A percentile compares a stretch with the other conserved stretches of the same genome.
phyloP scores from a whole-genome alignment of 495 filamentous ascomycete species.

The Penicilliopsis zonata region DNA sequence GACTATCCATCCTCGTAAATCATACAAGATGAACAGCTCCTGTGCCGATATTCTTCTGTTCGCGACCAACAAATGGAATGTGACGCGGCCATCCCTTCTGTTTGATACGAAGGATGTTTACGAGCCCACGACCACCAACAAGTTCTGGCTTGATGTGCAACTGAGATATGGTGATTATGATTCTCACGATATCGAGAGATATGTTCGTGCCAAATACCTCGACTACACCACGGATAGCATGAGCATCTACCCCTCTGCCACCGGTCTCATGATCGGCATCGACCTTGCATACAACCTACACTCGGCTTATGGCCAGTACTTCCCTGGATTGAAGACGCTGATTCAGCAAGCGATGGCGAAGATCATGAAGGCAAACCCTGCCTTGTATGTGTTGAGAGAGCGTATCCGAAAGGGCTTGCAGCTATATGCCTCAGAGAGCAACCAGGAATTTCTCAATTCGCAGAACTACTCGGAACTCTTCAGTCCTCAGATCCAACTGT shows the following conservation, averaged over 20 bases:
- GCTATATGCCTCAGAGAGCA: conserved; percentile 96
- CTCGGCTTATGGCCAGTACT: conserved; percentile 96
- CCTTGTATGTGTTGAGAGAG: conserved; percentile 90
- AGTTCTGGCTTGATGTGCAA: conserved; percentile 99
- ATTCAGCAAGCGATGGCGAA: conserved; percentile 98
- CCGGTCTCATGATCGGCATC: conserved; percentile 95
- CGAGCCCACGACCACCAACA: conserved; percentile 91
- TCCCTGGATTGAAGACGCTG: conserved; percentile 94
- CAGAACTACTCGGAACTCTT: conserved; percentile 99
- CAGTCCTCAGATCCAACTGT: conserved; percentile 97
- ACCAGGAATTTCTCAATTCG: conserved; percentile 98
- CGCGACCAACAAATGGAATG: conserved; percentile 98
- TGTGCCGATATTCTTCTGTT: conserved; percentile 98
- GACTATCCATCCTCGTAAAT: conserved; percentile 98
- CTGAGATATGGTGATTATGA: conserved; percentile 98
- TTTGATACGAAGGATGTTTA: conserved; percentile 97
- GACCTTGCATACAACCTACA: conserved; percentile 98
- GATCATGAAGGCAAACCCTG: conserved; percentile 99
- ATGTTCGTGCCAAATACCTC: conserved; percentile 94
- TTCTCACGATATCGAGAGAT: conserved; percentile 96
- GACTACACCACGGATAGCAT: conserved; percentile 99
- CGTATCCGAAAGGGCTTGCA: conserved; percentile 98
- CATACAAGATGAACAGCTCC: conserved; percentile 99
- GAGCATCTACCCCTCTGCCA: conserved; percentile 97
- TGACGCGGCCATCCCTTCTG: conserved; percentile 81